Conservation (phyloP, 108 stramenopile genomes). For the Epipyxis sp. region DNA sequence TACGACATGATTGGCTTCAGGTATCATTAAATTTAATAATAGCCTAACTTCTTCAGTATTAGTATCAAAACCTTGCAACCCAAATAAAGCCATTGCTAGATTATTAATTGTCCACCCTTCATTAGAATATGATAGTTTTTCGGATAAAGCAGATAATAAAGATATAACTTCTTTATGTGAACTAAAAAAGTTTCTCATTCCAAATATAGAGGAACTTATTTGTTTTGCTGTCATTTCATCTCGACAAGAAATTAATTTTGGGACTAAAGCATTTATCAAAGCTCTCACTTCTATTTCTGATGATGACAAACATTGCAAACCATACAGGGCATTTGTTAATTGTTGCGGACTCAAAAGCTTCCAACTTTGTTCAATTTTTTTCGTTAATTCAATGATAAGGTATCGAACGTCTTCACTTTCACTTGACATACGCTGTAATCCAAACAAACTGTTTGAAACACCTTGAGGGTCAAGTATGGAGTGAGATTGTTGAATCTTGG, state of each 20-base stretch:
- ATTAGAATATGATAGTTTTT: not conserved
- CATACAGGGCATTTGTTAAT: conserved; percentile 6
- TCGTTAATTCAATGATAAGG: not conserved
- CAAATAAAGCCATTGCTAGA: conserved; percentile 1
- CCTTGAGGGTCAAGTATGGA: conserved; percentile 9
- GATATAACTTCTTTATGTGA: not conserved
- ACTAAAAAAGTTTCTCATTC: not conserved
- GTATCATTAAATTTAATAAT: not conserved
- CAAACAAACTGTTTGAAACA: conserved; percentile 20
- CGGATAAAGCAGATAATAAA: not conserved
- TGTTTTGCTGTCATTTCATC: conserved; percentile 10
- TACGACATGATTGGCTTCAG: not conserved
- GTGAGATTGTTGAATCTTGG: conserved; percentile 13
- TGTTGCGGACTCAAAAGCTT: not conserved
- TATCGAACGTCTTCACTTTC: conserved; percentile 12
- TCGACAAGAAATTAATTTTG: conserved; percentile 1
- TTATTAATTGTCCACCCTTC: not conserved
- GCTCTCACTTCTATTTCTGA: not conserved
- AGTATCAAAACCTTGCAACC: conserved; percentile 8
- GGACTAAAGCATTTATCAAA: not conserved
- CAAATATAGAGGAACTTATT: not conserved
- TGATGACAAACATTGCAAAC: conserved; percentile 3
- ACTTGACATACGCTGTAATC: conserved; percentile 25
- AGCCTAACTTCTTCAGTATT: conserved; percentile 8
- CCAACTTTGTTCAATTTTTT: conserved; percentile 13